Evolutionary conservation across 371 early-diverging fungal genomes (phyloP).

Genomic region (Apophysomyces elegans): DNA sequence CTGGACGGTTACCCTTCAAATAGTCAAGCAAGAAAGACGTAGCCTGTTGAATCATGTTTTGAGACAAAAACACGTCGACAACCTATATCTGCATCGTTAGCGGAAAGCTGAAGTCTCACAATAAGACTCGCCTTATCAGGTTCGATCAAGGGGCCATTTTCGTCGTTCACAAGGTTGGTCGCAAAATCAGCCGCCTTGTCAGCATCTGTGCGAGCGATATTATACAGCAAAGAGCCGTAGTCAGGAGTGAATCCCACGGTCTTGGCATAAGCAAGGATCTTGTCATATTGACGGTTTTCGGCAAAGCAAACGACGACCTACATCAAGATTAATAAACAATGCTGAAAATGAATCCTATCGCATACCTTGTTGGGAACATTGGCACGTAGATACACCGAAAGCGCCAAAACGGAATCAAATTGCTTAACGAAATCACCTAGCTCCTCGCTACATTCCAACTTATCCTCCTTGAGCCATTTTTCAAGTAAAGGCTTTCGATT

Average conservation of each 20-base stretch:
- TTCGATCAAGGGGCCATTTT: conserved; percentile 81
- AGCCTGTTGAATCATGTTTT: conserved; percentile 94
- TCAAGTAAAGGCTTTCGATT: conserved; percentile 93
- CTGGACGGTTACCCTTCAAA: conserved; percentile 87
- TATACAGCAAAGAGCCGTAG: conserved; percentile 85
- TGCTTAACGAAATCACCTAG: conserved; percentile 96
- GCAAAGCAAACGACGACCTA: conserved; percentile 92
- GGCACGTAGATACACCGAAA: conserved; percentile 94
- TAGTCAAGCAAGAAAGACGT: conserved; percentile 96
- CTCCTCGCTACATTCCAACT: conserved; percentile 96
- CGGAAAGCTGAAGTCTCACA: no score
- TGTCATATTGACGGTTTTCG: conserved; percentile 95
- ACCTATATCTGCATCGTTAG: conserved; percentile 6
- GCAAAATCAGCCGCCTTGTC: conserved; percentile 96
- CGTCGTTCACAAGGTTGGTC: conserved; percentile 82
- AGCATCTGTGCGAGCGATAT: conserved; percentile 88
- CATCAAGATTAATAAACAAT: not conserved
- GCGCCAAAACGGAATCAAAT: conserved; percentile 85
- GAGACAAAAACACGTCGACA: conserved; percentile 90
- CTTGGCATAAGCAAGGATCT: conserved; percentile 94
- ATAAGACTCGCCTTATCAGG: conserved; percentile 70
- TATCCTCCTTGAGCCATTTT: conserved; percentile 98
- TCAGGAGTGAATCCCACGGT: conserved; percentile 94
- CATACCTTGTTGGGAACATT: conserved; percentile 85
- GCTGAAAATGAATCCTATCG: no score